Evolutionary conservation across 139 green algal species (phyloP).

Genomic region (Volvox reticuliferus): DNA sequence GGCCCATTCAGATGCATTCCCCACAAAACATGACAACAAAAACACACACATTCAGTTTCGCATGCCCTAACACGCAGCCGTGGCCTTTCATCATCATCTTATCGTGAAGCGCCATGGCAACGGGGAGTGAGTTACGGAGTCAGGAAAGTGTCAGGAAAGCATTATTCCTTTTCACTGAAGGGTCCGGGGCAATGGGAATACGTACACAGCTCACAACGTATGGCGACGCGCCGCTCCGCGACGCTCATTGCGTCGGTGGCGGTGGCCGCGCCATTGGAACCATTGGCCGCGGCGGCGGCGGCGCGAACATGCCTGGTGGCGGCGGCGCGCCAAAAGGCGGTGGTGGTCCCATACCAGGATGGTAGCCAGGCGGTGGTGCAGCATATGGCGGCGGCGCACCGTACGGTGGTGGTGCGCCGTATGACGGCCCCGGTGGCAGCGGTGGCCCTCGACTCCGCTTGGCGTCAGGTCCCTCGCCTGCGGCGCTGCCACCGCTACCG

Average conservation of each 20-base stretch:
- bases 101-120: too few species aligned
- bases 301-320: background rate
- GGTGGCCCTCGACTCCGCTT: slow-evolving; percentile 45
- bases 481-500: slow-evolving; percentile 4
- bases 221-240: background rate
- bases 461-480: background rate
- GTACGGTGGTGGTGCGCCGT: slow-evolving; percentile 18
- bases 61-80: too few species aligned
- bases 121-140: too few species aligned
- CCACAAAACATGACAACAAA: too few species aligned
- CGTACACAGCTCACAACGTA: background rate
- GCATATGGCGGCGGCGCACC: background rate
- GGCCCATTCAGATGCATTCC: too few species aligned
- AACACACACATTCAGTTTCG: too few species aligned
- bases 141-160: too few species aligned
- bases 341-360: background rate
- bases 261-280: background rate
- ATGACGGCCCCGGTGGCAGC: background rate
- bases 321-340: slow-evolving; percentile 7
- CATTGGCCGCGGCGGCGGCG: slow-evolving; percentile 41
- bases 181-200: background rate
- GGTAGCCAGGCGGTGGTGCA: slow-evolving; percentile 23
- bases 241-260: background rate
- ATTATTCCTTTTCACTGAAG: too few species aligned
- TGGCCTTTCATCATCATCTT: too few species aligned